Evolutionary conservation across 2,329 filamentous ascomycete species (phyloP), one percentile per base, ranked within the genome.

Genomic region (Cladosporium sp.): DNA sequence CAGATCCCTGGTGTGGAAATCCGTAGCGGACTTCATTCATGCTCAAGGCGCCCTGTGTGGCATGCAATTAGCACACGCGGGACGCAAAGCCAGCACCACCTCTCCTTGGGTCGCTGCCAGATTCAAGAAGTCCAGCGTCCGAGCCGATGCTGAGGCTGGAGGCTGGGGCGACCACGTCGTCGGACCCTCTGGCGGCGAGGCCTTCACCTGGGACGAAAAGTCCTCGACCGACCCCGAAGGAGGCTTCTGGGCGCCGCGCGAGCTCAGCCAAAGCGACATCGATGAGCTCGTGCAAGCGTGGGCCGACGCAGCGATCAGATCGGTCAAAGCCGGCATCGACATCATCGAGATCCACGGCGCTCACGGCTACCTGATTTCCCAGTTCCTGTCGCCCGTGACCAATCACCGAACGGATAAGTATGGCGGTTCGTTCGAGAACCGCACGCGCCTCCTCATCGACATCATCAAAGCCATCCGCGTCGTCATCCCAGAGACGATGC

Each of bases 41-140:
- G 87, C 85, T 33, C 93, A 96, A 78, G 85, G 84, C 73, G 88
- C 91, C 72, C 86, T 90, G 67, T 87, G 91, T 60, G 91, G 85
- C 31, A 88, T 96, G 67, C 93, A 97, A 80, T 82, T 96, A 2
- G 91, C 82, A 1, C 93, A 96, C 73, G 92, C 92, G 0, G 93
- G 93, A 2, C 78, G 86, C 31, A 88, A 88, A 71, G 82, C 83
- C 6, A 83, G 80, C 68, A 86, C 83, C 2, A 80, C 86, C 5
- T 81, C 86, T 0, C 85, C 86, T 0, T 94, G 89, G 87, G 78
- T 92, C 2, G 68, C 69, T 37, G 65, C 69, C 16, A 64, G 68
- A 66, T 67, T n/a, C 69, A 74, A 70, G 56, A 66, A 80, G 75
- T 66, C 74, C n/a, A 83, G 82, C n/a, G 81, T 82, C 53, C 74